Percentiles rank a stretch among this genome's conserved stretches.
Evolutionary conservation across 2,329 filamentous ascomycete genomes (phyloP).

Genomic region (Fusarium buharicum): DNA sequence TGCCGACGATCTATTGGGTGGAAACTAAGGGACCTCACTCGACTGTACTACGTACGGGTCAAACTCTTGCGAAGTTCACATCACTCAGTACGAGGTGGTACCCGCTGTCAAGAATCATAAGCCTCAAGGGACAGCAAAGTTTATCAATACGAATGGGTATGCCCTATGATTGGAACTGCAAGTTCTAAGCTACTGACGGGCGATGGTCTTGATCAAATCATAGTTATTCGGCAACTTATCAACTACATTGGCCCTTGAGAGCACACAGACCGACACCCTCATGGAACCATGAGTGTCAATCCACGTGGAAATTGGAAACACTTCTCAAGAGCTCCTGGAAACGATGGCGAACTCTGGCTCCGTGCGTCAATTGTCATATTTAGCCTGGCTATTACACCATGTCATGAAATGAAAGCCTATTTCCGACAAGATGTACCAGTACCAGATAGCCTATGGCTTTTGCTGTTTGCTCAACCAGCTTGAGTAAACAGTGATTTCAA

Average conservation of each 20-base stretch:
- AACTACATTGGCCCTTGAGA: conserved; percentile 14
- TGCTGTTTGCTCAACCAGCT: conserved; percentile 1
- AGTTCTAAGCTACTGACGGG: not conserved
- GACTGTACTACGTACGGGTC: conserved; percentile 12
- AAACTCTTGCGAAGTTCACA: conserved; percentile 4
- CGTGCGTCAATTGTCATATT: conserved; percentile 23
- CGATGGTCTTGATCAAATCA: conserved; percentile 1
- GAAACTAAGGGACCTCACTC: conserved; percentile 30
- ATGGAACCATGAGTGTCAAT: conserved; percentile 14
- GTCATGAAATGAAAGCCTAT: not conserved
- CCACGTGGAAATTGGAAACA: conserved; percentile 24
- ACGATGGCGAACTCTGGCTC: conserved; percentile 2
- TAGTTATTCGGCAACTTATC: conserved; percentile 19
- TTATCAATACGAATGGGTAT: not conserved
- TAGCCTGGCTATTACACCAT: not conserved
- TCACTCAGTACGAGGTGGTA: conserved; percentile 6
- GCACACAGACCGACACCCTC: conserved; percentile 26
- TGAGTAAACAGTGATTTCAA: not conserved
- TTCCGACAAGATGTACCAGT: not conserved
- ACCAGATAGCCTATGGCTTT: not conserved
- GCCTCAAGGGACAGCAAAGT: conserved; percentile 3
- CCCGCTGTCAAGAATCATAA: not conserved
- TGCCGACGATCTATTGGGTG: conserved; percentile 41
- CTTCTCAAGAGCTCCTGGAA: conserved; percentile 18
- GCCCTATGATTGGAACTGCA: not conserved